A percentile compares a stretch with the other conserved stretches of the same genome.
These are phyloP conservation scores for Saccharomyces eubayanus DNA, from an alignment of 805 yeast species.

Conservation along the genomic window DNA sequence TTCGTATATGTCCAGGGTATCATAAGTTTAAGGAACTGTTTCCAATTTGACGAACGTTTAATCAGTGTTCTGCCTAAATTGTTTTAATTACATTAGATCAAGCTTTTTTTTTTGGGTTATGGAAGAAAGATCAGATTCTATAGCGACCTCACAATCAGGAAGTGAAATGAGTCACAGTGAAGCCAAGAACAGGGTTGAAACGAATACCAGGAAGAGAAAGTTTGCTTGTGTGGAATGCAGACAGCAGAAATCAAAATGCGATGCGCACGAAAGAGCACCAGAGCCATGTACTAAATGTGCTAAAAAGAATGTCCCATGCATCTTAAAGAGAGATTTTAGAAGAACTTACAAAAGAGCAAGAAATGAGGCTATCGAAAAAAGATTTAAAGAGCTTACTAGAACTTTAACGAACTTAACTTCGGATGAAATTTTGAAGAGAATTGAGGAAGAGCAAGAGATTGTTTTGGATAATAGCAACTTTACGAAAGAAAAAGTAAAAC, in stretches of 20 bases:
- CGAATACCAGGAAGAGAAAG: slow-evolving; percentile 28
- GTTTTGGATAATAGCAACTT: slow-evolving; percentile 25
- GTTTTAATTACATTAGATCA: not conserved
- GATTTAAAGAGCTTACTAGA: slow-evolving; percentile 59
- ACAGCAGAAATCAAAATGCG: slow-evolving; percentile 89
- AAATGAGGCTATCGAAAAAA: slow-evolving; percentile 73
- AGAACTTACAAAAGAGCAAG: slow-evolving; percentile 84
- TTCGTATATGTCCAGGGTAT: not conserved
- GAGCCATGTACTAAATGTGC: slow-evolving; percentile 75
- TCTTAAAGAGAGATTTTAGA: slow-evolving; percentile 71
- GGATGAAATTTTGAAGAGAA: slow-evolving; percentile 24
- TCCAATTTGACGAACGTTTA: not conserved
- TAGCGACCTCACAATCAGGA: not conserved
- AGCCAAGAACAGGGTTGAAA: not conserved
- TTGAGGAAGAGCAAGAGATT: slow-evolving; percentile 21
- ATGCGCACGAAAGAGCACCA: slow-evolving; percentile 70
- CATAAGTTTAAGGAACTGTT: not conserved
- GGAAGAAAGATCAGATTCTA: not conserved
- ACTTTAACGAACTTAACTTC: slow-evolving; percentile 34
- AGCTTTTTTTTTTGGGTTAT: not conserved
- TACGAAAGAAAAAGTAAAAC: slow-evolving; percentile 24
- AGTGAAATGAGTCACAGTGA: not conserved
- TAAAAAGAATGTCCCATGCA: slow-evolving; percentile 62
- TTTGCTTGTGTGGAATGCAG: slow-evolving; percentile 95
- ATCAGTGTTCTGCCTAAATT: not conserved